A percentile compares a stretch with the other conserved stretches of the same genome.
phyloP scores from a whole-genome alignment of 176 grass and related monocot species.

The Oryza glumipatula region DNA sequence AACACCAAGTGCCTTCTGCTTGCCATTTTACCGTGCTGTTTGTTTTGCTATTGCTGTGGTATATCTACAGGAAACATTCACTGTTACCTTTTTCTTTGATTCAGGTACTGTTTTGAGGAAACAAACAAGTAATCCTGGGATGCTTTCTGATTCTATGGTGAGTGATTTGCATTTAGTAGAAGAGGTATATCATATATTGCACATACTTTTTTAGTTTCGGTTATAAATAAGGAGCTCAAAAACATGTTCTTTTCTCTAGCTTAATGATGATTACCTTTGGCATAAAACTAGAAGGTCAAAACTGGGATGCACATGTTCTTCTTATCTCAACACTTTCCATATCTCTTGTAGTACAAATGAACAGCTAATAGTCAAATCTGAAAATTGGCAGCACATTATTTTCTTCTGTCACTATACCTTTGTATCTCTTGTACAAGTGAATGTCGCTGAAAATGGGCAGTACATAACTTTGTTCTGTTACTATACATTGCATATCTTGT shows the following conservation, averaged over 20 bases:
- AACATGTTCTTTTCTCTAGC: neutral
- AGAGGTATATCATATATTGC: conserved; percentile 25
- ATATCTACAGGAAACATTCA: conserved; percentile 23
- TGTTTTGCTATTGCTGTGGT: conserved; percentile 4
- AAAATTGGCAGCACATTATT: neutral
- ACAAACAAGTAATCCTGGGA: conserved; percentile 40
- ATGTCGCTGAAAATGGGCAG: neutral
- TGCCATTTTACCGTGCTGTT: conserved; percentile 13
- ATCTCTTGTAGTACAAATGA: neutral
- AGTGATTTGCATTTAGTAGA: conserved; percentile 37
- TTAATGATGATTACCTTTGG: conserved; percentile 3
- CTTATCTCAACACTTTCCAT: conserved; percentile 24
- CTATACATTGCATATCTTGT: neutral
- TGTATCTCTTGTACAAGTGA: neutral
- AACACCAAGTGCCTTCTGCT: conserved; percentile 9
- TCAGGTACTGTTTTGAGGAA: conserved; percentile 51
- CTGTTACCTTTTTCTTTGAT: conserved; percentile 39
- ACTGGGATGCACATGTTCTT: conserved; percentile 15
- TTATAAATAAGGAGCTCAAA: conserved; percentile 4
- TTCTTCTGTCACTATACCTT: neutral
- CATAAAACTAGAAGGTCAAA: conserved; percentile 24
- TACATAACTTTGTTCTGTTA: neutral
- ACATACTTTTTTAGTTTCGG: neutral
- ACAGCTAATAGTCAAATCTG: conserved; percentile 8
- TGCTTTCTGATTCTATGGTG: conserved; percentile 49